Base-by-base conservation (phyloP, 1,139 yeast species). In the Protomyces macrosporus region DNA sequence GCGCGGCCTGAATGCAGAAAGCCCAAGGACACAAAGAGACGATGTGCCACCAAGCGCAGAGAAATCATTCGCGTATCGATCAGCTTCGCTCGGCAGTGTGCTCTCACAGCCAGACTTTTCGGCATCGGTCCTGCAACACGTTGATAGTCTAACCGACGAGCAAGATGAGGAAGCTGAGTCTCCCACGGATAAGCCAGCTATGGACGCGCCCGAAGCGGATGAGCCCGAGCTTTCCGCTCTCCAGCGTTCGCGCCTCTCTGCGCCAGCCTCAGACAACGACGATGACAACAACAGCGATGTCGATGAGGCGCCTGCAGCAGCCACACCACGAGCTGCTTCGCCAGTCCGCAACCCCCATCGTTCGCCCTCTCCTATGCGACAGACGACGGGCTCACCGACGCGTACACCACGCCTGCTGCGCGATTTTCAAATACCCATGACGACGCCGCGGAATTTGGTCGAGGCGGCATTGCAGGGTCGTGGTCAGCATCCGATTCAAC, bases 31-130 rank as follows among this genome's bases (percentile, higher is more conserved):
- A 34, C 10, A n/a, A 7, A 10, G 7, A 4, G 23, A 6, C 3
- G 50, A 30, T 5, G 51, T n/a, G 30, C 45, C 16, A 12, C 12
- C 45, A 23, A 53, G 45, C 23, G 60, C 45, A 12, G 39, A 35
- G 32, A 35, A 36, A 10, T 16, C 53, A 7, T 7, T 12, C 10
- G 55, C 40, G 12, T 12, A 32, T 4, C 56, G 62, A 4, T 30
- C 52, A 6, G 53, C 56, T 14, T 58, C 62, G 9, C 12, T 51
- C 6, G 56, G 56, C 33, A 58, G 62, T 34, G 34, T 58, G 9
- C 23, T 58, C 2, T 58, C 62, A 4, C 56, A 58, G 45, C 62
- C 62, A 10, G 62, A 58, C 30, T 58, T 58, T 33, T 52, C 62
- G 9, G 62, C 62, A 6, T 58, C 62, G 3, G 62, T 58, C 6